Base-by-base conservation (phyloP, 139 green algal genomes). In the Chlamydomonas sp. region DNA sequence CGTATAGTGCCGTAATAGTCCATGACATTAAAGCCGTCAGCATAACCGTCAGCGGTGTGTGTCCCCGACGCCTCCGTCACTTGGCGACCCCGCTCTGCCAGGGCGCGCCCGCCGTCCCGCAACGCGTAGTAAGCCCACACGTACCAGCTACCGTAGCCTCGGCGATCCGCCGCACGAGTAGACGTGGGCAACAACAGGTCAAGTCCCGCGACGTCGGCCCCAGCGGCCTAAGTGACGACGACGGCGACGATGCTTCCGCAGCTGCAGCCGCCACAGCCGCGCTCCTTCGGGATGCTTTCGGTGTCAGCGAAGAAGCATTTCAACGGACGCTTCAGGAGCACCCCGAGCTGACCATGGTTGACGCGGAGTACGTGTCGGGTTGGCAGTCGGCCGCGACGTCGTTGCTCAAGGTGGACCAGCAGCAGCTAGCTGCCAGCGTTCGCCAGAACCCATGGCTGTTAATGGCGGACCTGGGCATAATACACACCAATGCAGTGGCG, bases 381-480 rank as follows among this genome's bases (percentile, higher is more conserved):
- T 86, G 82, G 82, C 7, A 74, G 5, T 1, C 18, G 10, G 12
- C 71, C 2, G 18, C 82, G 4, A 15, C 4, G 0, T 79, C 61
- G 0, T 5, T 86, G 8, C 82, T 86, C 15, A 68, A 68, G 18
- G 60, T 86, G 2, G 57, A 60, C 12, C 4, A 16, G 4, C 60
- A 79, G n/a, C 71, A 80, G 71, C 71, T 74, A 86, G 71, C n/a
- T n/a, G 71, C 20, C 9, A 63, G 61, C 61, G 8, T 17, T n/a
- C n/a, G 71, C 8, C 10, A 3, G 2, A 61, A 86, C 61, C 82
- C 82, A 20, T 86, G 82, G 82, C 71, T 86, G 62, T 61, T 86
- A n/a, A n/a, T 86, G 60, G 9, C 82, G 0, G 82, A 86, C 82
- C 82, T 63, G 57, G 3, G 49, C 10, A 49, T 17, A 9, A 73